phyloP scores from a whole-genome alignment of 2,329 filamentous ascomycete species.

The Alternaria sp. region DNA sequence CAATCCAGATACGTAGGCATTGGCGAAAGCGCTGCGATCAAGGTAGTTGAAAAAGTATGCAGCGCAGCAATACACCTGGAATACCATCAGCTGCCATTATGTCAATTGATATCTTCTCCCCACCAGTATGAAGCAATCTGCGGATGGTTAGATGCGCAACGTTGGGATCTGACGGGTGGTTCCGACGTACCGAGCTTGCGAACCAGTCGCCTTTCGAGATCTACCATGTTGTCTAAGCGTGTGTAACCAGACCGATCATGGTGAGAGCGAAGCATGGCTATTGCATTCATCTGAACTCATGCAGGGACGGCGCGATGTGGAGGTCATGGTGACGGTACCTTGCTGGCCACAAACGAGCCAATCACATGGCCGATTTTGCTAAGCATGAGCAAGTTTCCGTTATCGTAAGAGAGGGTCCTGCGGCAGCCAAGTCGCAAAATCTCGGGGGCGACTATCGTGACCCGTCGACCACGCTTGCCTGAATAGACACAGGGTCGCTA shows the following conservation, averaged over 20 bases:
- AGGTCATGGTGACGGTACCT: slow-evolving; percentile 14
- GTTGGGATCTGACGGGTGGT: neutral
- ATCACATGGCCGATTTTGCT: slow-evolving; percentile 19
- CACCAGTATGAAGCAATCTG: slow-evolving; percentile 34
- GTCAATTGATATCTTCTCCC: neutral
- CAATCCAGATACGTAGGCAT: slow-evolving; percentile 39
- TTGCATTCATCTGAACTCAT: neutral
- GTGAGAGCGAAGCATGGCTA: neutral
- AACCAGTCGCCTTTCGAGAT: slow-evolving; percentile 31
- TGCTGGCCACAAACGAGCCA: slow-evolving; percentile 27
- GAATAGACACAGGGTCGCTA: neutral
- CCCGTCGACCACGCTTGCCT: neutral
- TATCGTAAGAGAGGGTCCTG: neutral
- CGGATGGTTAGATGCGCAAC: neutral
- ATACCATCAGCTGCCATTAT: neutral
- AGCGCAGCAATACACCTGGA: slow-evolving; percentile 35
- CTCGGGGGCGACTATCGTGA: neutral
- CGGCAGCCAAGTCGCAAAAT: neutral
- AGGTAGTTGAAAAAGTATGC: slow-evolving; percentile 44
- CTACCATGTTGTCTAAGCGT: slow-evolving; percentile 15
- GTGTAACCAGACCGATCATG: slow-evolving; percentile 3
- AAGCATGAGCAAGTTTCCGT: slow-evolving; percentile 15
- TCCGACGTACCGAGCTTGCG: slow-evolving; percentile 28
- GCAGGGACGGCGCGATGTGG: neutral
- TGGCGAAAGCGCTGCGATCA: slow-evolving; percentile 34